phyloP scores from a whole-genome alignment of 331 rosid genomes.

The Malus hybrid region DNA sequence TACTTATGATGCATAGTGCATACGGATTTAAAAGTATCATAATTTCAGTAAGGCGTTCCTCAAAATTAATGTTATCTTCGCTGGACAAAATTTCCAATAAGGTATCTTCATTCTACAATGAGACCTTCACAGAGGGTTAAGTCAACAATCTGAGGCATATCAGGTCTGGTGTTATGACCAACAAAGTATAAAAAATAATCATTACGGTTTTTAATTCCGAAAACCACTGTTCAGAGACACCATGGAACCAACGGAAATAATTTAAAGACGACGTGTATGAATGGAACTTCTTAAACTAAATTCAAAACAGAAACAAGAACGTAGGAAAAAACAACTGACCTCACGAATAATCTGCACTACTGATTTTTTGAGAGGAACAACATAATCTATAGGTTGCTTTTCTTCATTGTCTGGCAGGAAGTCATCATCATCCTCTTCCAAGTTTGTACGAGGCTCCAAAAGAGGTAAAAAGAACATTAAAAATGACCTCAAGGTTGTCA shows the following conservation, averaged over 20 bases:
- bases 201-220: not conserved
- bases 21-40: not conserved
- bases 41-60: not conserved
- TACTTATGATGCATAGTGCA: not conserved
- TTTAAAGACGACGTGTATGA: not conserved
- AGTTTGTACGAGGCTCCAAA: constrained; percentile 60
- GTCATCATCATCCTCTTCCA: constrained; percentile 72
- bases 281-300: not conserved
- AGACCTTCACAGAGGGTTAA: not conserved
- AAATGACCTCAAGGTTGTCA: constrained; percentile 68
- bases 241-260: not conserved
- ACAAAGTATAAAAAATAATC: not conserved
- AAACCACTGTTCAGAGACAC: not conserved
- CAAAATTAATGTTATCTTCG: not conserved
- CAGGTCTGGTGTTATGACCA: not conserved
- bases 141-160: not conserved
- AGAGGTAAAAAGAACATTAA: constrained; percentile 77
- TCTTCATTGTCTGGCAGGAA: constrained; percentile 45
- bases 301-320: not conserved
- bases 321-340: constrained; percentile 31
- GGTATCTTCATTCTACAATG: not conserved
- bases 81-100: not conserved
- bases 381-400: constrained; percentile 40
- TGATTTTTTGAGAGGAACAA: constrained; percentile 74
- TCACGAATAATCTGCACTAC: constrained; percentile 76